Evolutionary conservation across 208 protist species (phyloP).

Genomic region (Wallacemonas collosoma): DNA sequence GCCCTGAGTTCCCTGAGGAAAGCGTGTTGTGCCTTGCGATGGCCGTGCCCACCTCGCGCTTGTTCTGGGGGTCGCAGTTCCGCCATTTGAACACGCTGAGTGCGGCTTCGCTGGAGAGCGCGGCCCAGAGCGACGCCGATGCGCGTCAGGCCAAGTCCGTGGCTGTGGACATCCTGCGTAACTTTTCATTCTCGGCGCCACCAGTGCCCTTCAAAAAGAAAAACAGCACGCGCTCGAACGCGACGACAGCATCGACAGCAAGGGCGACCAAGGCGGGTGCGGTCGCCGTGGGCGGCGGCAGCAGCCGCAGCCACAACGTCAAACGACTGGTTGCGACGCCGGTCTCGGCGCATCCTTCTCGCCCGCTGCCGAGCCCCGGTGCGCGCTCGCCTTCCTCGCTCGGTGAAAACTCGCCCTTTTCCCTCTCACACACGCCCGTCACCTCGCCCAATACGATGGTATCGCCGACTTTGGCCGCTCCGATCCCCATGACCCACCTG

Average conservation of each 20-base stretch:
- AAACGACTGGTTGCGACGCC: slow-evolving; percentile 1
- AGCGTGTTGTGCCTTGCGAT: slow-evolving; percentile 40
- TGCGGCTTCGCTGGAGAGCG: too few species aligned
- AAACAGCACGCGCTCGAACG: neutral
- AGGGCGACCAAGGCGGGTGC: neutral
- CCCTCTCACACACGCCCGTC: neutral
- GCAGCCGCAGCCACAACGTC: too few species aligned
- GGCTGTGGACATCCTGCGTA: neutral
- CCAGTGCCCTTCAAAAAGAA: neutral
- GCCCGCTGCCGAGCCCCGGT: too few species aligned
- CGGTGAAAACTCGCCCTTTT: too few species aligned
- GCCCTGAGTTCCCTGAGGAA: slow-evolving; percentile 36
- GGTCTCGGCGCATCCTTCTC: neutral
- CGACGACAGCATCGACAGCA: slow-evolving; percentile 12
- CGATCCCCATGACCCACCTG: slow-evolving; percentile 5
- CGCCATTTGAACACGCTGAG: neutral
- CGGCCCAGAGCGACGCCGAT: too few species aligned
- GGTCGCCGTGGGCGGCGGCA: neutral
- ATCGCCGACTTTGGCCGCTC: neutral
- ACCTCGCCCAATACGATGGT: neutral
- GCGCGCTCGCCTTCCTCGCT: too few species aligned
- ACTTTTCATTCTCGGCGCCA: neutral
- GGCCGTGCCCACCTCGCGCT: slow-evolving; percentile 23
- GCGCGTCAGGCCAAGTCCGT: neutral
- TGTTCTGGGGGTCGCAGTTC: slow-evolving; percentile 20